Evolutionary conservation across 2,329 filamentous ascomycete genomes (phyloP).

Genomic region (Stagonosporopsis rhizophila): DNA sequence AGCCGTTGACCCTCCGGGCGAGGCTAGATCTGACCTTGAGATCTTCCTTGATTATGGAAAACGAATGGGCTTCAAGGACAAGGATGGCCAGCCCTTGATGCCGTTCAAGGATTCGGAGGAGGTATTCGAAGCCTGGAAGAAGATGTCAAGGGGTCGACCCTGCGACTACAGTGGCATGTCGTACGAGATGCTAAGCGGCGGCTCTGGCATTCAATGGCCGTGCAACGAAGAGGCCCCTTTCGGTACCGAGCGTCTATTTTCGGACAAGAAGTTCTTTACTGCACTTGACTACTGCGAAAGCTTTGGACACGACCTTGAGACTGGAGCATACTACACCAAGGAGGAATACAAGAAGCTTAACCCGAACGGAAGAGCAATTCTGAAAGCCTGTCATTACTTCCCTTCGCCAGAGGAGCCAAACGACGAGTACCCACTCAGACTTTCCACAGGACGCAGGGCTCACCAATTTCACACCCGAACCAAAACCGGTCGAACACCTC

Average conservation of each 20-base stretch:
- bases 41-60: constrained; percentile 19
- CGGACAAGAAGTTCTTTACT: constrained; percentile 17
- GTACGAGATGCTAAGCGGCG: constrained; percentile 17
- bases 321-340: constrained; percentile 14
- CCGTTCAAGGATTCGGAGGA: constrained; percentile 11
- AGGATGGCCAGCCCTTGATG: constrained; percentile 13
- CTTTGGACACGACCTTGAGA: constrained; percentile 20
- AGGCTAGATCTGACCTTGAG: constrained; percentile 11
- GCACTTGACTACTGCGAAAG: constrained; percentile 15
- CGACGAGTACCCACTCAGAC: constrained; percentile 11
- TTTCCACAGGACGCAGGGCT: constrained; percentile 11
- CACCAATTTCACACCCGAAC: constrained; percentile 13
- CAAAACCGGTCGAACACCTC: constrained; percentile 14
- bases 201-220: constrained; percentile 18
- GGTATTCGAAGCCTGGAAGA: constrained; percentile 19
- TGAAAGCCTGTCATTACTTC: constrained; percentile 12
- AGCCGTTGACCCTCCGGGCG: constrained; percentile 13
- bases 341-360: constrained; percentile 14
- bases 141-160: constrained; percentile 13
- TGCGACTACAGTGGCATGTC: constrained; percentile 18
- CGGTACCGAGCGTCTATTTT: constrained; percentile 16
- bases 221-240: constrained; percentile 17
- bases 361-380: constrained; percentile 12
- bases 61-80: constrained; percentile 17
- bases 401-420: constrained; percentile 13